These are phyloP conservation scores for Periglandula ipomoeae DNA, from an alignment of 2,329 filamentous ascomycete genomes.

Conservation along the genomic window DNA sequence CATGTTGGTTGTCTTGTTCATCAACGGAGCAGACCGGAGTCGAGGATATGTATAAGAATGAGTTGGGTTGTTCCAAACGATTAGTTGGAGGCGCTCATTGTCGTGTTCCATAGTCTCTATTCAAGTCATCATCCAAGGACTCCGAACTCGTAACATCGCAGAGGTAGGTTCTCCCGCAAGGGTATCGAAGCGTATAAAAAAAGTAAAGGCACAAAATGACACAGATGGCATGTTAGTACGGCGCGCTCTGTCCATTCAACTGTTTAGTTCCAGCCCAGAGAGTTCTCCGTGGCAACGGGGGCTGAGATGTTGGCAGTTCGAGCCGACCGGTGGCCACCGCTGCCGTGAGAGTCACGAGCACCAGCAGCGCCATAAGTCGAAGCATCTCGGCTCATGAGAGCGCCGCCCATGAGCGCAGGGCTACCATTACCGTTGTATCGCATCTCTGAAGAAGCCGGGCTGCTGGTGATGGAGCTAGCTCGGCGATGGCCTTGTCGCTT, in stretches of 20 bases:
- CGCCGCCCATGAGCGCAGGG: constrained; percentile 62
- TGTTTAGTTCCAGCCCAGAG: constrained; percentile 79
- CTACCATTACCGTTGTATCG: constrained; percentile 39
- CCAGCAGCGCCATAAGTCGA: constrained; percentile 41
- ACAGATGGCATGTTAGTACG: constrained; percentile 10
- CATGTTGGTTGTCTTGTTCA: not conserved
- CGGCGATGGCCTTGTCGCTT: constrained; percentile 71
- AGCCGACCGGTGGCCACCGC: constrained; percentile 49
- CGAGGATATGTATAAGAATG: not conserved
- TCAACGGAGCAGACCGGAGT: not conserved
- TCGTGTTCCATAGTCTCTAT: not conserved
- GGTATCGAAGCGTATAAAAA: constrained; percentile 22
- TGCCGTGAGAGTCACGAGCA: constrained; percentile 53
- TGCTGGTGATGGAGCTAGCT: constrained; percentile 59
- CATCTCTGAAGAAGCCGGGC: constrained; percentile 40
- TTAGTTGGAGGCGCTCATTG: not conserved
- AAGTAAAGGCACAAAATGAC: constrained; percentile 11
- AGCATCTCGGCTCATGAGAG: constrained; percentile 48
- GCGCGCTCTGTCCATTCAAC: not conserved
- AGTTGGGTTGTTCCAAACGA: not conserved
- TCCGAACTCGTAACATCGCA: constrained; percentile 3
- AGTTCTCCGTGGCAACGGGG: constrained; percentile 88
- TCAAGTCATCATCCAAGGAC: not conserved
- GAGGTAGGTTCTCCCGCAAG: constrained; percentile 18
- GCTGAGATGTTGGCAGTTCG: constrained; percentile 67